Percentiles rank a stretch among this genome's conserved stretches.
Conservation (phyloP, 2,329 filamentous ascomycete genomes). For the Aaosphaeria arxii region DNA sequence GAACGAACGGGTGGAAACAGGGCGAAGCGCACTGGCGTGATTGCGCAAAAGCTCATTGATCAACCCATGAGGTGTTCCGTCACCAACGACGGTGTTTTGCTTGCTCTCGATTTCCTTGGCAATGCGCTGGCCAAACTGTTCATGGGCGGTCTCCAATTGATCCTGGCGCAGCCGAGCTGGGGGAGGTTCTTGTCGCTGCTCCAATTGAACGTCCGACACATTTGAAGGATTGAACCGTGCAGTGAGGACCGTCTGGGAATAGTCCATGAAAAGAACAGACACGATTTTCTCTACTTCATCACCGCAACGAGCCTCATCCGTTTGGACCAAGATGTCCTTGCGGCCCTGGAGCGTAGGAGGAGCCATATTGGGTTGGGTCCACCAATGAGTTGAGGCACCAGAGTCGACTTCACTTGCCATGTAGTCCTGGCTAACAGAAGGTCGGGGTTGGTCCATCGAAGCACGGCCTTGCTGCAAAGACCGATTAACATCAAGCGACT, state of each 20-base stretch:
- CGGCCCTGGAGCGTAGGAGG: slow-evolving; percentile 81
- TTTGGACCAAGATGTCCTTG: slow-evolving; percentile 78
- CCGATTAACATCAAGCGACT: slow-evolving; percentile 65
- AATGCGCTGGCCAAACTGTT: slow-evolving; percentile 76
- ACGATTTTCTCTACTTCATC: slow-evolving; percentile 76
- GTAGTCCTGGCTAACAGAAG: slow-evolving; percentile 73
- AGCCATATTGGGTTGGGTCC: slow-evolving; percentile 74
- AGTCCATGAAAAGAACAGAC: slow-evolving; percentile 90
- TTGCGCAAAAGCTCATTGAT: slow-evolving; percentile 76
- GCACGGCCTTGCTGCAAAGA: slow-evolving; percentile 48
- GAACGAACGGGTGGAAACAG: slow-evolving; percentile 85
- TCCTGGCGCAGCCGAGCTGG: slow-evolving; percentile 83
- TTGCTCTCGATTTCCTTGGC: slow-evolving; percentile 66
- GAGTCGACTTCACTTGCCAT: slow-evolving; percentile 88
- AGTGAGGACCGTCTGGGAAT: slow-evolving; percentile 88
- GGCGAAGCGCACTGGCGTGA: slow-evolving; percentile 69
- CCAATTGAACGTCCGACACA: slow-evolving; percentile 67
- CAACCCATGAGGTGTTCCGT: slow-evolving; percentile 76
- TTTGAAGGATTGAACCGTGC: slow-evolving; percentile 75
- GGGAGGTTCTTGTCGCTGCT: slow-evolving; percentile 83
- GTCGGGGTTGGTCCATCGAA: slow-evolving; percentile 74
- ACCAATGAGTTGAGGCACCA: slow-evolving; percentile 74
- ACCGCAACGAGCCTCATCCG: slow-evolving; percentile 73
- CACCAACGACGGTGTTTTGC: slow-evolving; percentile 77
- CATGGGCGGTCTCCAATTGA: slow-evolving; percentile 83